Percentiles rank a stretch among this genome's conserved stretches.
These are phyloP conservation scores for Coffea humblotiana DNA, from an alignment of 305 asterid species.

Conservation along the genomic window DNA sequence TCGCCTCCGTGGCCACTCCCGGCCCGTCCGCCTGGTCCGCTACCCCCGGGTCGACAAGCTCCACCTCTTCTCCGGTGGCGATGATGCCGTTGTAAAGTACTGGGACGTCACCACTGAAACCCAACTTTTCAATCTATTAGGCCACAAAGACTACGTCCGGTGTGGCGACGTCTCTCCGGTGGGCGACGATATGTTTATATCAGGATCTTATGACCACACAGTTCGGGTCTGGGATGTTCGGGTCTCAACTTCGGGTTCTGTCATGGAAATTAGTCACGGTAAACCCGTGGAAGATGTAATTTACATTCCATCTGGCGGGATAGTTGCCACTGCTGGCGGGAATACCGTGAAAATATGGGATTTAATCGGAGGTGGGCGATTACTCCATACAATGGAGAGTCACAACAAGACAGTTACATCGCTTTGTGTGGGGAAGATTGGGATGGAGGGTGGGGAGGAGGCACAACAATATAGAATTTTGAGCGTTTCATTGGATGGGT, in stretches of 20 bases:
- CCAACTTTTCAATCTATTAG: conserved; percentile 47
- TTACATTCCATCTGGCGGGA: conserved; percentile 83
- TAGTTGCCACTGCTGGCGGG: conserved; percentile 84
- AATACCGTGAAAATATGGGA: conserved; percentile 88
- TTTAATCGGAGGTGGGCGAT: conserved; percentile 83
- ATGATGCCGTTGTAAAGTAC: conserved; percentile 87
- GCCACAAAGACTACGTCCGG: conserved; percentile 87
- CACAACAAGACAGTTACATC: conserved; percentile 88
- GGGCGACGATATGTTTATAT: conserved; percentile 78
- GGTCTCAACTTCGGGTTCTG: conserved; percentile 46
- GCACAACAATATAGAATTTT: conserved; percentile 59
- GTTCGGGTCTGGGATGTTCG: conserved; percentile 81
- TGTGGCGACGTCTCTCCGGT: conserved; percentile 81
- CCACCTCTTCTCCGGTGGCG: conserved; percentile 82
- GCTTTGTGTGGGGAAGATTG: conserved; percentile 68
- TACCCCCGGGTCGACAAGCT: conserved; percentile 77
- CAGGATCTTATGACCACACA: conserved; percentile 82
- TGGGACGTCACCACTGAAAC: conserved; percentile 83
- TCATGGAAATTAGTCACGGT: conserved; percentile 78
- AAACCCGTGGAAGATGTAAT: conserved; percentile 86
- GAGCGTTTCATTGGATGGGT: conserved; percentile 89
- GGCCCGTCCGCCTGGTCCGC: conserved; percentile 57
- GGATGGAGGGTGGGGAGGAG: conserved; percentile 50
- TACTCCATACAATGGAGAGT: conserved; percentile 85
- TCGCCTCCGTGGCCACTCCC: conserved; percentile 62